Conservation (phyloP, 495 filamentous ascomycete species). For the Tetracladium setigerum region DNA sequence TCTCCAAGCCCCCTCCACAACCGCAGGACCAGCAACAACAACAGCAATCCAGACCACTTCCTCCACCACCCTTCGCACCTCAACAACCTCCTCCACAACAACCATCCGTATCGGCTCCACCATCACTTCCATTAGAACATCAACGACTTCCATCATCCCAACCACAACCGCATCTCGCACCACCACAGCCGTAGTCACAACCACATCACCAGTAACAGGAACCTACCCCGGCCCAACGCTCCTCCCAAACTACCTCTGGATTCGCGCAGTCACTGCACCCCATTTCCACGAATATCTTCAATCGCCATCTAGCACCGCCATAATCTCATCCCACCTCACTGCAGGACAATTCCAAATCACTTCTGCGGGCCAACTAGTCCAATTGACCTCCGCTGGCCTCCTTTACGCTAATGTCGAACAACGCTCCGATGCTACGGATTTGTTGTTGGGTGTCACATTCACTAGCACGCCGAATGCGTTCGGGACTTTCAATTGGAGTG, state of each 20-base stretch:
- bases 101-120: slow-evolving; percentile 5
- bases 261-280: slow-evolving; percentile 49
- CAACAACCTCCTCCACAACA: slow-evolving; percentile 1
- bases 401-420: slow-evolving; percentile 31
- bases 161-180: slow-evolving; percentile 12
- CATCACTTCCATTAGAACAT: not conserved
- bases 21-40: not conserved
- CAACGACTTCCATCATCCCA: not conserved
- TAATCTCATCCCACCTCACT: slow-evolving; percentile 44
- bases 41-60: slow-evolving; percentile 3
- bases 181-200: slow-evolving; percentile 5
- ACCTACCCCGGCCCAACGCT: slow-evolving; percentile 34
- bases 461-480: slow-evolving; percentile 43
- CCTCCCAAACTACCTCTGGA: slow-evolving; percentile 48
- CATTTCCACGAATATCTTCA: slow-evolving; percentile 61
- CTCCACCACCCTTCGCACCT: not conserved
- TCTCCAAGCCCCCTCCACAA: slow-evolving; percentile 16
- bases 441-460: slow-evolving; percentile 32
- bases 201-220: slow-evolving; percentile 2
- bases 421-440: slow-evolving; percentile 14
- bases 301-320: slow-evolving; percentile 38
- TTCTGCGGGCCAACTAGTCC: slow-evolving; percentile 48
- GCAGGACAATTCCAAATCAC: slow-evolving; percentile 55
- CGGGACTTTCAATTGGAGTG: slow-evolving; percentile 48
- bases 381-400: slow-evolving; percentile 28